Base-by-base conservation (phyloP, 1,284 basidiomycete genomes). In the Coniophora puteana region DNA sequence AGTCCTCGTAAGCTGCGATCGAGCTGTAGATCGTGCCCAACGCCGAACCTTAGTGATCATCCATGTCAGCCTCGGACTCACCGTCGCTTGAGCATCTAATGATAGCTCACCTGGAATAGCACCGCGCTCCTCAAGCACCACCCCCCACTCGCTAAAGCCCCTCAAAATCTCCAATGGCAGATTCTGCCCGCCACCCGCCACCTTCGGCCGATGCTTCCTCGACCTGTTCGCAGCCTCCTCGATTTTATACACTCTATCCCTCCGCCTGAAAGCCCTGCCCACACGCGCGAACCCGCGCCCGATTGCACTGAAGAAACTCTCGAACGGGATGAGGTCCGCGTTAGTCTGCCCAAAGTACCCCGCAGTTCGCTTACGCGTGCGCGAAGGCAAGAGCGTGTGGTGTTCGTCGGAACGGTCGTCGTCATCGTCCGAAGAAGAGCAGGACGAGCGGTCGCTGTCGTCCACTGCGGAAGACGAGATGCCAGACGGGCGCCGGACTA, bases 81-180 rank as follows among this genome's bases (percentile, higher is more conserved):
- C 7, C 13, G 13, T 8, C 8, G 20, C 29, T 6, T 18, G 29
- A 31, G 7, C 8, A 16, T 7, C 14, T 10, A 27, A 8, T n/a
- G 8, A 8, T 33, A 5, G 53, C 63, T 14, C 32, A 72, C 74
- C 74, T 23, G 75, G 70, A 18, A 76, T 72, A 14, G 68, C 72
- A 5, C 66, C 68, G 36, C 80, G 64, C 47, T 73, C 73, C 45
- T 83, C 80, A 30, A 82, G 57, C 13, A 73, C 67, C 42, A 69
- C 72, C 38, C 72, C 56, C 79, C 80, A 83, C 41, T 78, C 70
- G 49, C 76, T 78, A 37, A 83, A 49, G 46, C 67, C 69, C 12
- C 72, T 56, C 39, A 81, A 34, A 36, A 82, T 67, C 44, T 78
- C 74, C 16, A 81, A 54, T 8, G 80, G 79, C 4, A 71, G 38